phyloP scores from a whole-genome alignment of 306 rosid genomes.

The Albizia julibrissin region DNA sequence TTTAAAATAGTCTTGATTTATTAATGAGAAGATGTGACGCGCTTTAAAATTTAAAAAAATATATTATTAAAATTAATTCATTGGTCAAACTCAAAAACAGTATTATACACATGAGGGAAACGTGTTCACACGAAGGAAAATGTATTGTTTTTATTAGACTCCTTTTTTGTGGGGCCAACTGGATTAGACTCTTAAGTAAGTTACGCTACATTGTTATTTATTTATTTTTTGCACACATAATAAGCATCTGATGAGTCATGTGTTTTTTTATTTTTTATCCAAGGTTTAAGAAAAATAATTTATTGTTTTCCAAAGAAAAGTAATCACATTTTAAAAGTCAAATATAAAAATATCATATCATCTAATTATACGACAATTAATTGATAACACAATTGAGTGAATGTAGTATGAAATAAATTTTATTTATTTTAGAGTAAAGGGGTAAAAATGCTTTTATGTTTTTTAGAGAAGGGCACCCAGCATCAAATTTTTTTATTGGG shows the following conservation, averaged over 20 bases:
- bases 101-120: background rate
- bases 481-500: no score
- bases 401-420: no score
- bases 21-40: background rate
- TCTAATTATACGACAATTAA: background rate
- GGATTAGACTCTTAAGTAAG: background rate
- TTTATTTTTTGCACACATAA: background rate
- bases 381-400: background rate
- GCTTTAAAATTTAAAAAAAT: background rate
- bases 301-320: background rate
- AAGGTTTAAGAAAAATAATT: no score
- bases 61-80: background rate
- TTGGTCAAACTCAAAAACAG: background rate
- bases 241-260: background rate
- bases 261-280: background rate
- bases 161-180: background rate
- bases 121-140: background rate
- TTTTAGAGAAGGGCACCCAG: no score
- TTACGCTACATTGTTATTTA: background rate
- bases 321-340: background rate
- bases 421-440: no score
- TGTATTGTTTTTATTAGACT: no score
- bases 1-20: background rate
- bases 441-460: no score
- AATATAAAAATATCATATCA: background rate